Percentiles rank a stretch among this genome's conserved stretches.
Evolutionary conservation across 257 asterid species (phyloP).

Genomic region (Nyctanthes arbortristis): DNA sequence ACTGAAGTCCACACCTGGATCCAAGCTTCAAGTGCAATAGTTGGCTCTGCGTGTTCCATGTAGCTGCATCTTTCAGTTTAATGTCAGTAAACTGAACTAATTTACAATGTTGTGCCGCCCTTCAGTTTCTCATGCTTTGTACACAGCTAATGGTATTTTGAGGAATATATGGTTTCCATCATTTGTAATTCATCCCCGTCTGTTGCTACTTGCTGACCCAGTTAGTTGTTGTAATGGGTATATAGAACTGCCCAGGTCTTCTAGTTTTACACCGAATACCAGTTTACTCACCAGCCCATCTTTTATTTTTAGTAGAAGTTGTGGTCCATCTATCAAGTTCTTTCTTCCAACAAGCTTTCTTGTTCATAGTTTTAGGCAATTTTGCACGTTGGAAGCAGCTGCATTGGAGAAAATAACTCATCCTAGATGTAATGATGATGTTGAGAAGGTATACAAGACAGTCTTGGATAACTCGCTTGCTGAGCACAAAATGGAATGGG

Average conservation of each 20-base stretch:
- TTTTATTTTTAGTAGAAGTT: conserved; percentile 11
- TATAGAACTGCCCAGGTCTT: conserved; percentile 1
- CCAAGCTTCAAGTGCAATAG: background rate
- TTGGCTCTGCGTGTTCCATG: background rate
- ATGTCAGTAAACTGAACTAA: background rate
- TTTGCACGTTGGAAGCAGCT: conserved; percentile 40
- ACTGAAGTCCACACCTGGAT: too few relatives aligned
- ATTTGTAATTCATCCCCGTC: conserved; percentile 13
- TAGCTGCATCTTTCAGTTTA: background rate
- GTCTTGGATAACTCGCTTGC: conserved; percentile 64
- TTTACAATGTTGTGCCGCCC: conserved; percentile 31
- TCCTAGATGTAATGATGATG: conserved; percentile 23
- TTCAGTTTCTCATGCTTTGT: conserved; percentile 24
- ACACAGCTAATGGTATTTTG: conserved; percentile 26
- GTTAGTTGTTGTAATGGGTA: conserved; percentile 12
- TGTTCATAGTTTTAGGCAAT: conserved; percentile 26
- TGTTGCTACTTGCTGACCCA: conserved; percentile 9
- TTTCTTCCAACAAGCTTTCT: conserved; percentile 8
- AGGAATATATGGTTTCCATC: conserved; percentile 19
- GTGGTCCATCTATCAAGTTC: conserved; percentile 21
- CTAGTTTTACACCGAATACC: background rate
- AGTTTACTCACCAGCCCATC: conserved; percentile 4
- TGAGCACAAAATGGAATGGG: conserved; percentile 74
- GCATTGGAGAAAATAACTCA: conserved; percentile 32
- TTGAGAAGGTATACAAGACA: conserved; percentile 54